Evolutionary conservation across 139 green algal genomes (phyloP).

Genomic region (Astrephomene gubernaculifera): DNA sequence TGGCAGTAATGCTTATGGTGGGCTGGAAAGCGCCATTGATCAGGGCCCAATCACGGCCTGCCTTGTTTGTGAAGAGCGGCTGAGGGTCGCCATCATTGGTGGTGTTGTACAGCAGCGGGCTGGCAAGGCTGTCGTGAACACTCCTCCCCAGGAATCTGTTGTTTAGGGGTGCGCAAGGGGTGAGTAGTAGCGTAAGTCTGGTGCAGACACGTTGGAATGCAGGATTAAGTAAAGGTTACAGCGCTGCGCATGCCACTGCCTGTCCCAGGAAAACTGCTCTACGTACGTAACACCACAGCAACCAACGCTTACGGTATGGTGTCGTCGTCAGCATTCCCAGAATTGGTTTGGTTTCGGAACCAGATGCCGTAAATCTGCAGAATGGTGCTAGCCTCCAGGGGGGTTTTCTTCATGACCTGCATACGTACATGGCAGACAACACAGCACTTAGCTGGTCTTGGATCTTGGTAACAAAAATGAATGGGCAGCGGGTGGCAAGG

Average conservation of each 20-base stretch:
- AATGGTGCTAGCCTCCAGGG: slow-evolving; percentile 11
- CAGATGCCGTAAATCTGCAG: slow-evolving; percentile 26
- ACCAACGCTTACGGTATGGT: slow-evolving; percentile 14
- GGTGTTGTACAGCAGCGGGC: background rate
- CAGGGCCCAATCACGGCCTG: slow-evolving; percentile 26
- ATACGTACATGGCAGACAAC: too few relatives aligned
- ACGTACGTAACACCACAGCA: too few relatives aligned
- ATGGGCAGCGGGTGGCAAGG: too few relatives aligned
- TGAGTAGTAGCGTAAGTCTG: too few relatives aligned
- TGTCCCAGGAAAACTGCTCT: too few relatives aligned
- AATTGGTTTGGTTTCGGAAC: background rate
- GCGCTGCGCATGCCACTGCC: too few relatives aligned
- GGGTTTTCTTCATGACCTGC: background rate
- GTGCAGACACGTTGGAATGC: too few relatives aligned
- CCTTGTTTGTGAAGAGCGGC: background rate
- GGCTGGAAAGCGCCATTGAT: slow-evolving; percentile 26
- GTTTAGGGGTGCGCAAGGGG: too few relatives aligned
- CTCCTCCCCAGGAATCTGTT: too few relatives aligned
- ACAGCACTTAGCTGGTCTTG: too few relatives aligned
- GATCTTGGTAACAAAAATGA: too few relatives aligned
- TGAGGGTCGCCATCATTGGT: background rate
- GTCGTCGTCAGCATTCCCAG: background rate
- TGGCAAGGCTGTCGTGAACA: background rate
- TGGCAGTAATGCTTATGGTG: background rate
- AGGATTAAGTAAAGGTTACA: too few relatives aligned